phyloP scores from a whole-genome alignment of 441 rosid species.

The Euphorbia corollata region DNA sequence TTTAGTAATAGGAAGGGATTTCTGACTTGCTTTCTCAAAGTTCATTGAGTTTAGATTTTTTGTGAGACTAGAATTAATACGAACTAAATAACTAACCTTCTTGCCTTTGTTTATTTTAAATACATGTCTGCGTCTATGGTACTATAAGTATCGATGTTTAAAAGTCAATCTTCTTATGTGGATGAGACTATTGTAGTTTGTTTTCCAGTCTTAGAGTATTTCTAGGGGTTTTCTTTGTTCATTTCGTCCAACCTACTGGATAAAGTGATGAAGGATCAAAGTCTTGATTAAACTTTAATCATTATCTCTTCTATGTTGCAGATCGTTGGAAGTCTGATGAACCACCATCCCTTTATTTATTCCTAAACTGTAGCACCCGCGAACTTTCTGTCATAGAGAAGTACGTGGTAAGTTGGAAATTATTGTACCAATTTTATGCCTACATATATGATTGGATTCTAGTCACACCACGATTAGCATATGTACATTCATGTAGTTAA shows the following conservation, averaged over 20 bases:
- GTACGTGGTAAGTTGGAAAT: slow-evolving; percentile 57
- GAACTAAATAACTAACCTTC: neutral
- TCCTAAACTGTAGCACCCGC: slow-evolving; percentile 78
- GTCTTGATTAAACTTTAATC: slow-evolving; percentile 14
- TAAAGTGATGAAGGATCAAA: slow-evolving; percentile 2
- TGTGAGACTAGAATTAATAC: neutral
- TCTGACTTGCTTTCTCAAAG: neutral
- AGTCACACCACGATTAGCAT: neutral
- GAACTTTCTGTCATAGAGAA: slow-evolving; percentile 80
- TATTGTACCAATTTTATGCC: slow-evolving; percentile 8
- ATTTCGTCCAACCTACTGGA: neutral
- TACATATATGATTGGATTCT: slow-evolving; percentile 15
- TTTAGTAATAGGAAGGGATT: neutral
- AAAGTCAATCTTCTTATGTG: neutral
- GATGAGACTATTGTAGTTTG: neutral
- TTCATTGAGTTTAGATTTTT: neutral
- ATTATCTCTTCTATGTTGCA: slow-evolving; percentile 29
- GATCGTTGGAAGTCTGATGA: slow-evolving; percentile 72
- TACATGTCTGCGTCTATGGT: no score
- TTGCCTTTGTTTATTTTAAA: no score
- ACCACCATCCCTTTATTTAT: slow-evolving; percentile 70
- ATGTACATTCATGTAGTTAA: neutral
- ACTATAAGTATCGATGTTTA: neutral
- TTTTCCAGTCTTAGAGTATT: neutral
- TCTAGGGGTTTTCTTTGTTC: neutral